Evolutionary conservation across 495 filamentous ascomycete genomes (phyloP).

Genomic region (Jackrogersella minutella): DNA sequence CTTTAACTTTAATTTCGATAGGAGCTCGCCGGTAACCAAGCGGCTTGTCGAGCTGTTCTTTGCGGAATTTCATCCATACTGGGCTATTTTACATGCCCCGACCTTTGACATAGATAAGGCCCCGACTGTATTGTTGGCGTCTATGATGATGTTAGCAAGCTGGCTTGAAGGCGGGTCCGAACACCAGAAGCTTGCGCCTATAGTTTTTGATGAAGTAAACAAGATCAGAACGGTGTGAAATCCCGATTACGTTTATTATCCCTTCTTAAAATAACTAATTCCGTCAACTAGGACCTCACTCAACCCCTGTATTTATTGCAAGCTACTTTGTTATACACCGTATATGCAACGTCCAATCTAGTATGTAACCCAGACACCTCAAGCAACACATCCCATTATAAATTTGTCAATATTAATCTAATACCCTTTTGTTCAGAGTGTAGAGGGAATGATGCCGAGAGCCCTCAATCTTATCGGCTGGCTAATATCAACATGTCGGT

Average conservation of each 20-base stretch:
- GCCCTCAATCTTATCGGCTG: conserved; percentile 39
- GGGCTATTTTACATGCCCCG: conserved; percentile 46
- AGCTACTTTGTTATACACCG: conserved; percentile 38
- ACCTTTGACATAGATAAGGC: conserved; percentile 38
- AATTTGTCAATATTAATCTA: background rate
- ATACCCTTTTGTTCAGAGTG: conserved; percentile 28
- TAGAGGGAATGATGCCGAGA: conserved; percentile 44
- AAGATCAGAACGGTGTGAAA: conserved; percentile 28
- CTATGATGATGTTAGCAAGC: conserved; percentile 45
- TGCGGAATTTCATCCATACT: conserved; percentile 42
- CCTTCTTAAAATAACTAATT: conserved; percentile 13
- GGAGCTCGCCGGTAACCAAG: conserved; percentile 17
- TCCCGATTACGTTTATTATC: background rate
- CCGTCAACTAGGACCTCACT: conserved; percentile 17
- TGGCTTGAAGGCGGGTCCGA: conserved; percentile 40
- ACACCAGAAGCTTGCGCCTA: conserved; percentile 37
- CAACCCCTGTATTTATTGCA: conserved; percentile 43
- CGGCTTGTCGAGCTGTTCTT: conserved; percentile 43
- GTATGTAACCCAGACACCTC: conserved; percentile 26
- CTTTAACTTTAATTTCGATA: conserved; percentile 16
- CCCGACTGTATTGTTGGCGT: conserved; percentile 34
- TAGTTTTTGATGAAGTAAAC: conserved; percentile 39
- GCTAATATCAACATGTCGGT: conserved; percentile 43
- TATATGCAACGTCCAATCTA: conserved; percentile 38
- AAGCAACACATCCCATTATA: background rate